phyloP scores from a whole-genome alignment of 75 land plant species.

The Ceratopteris richardii region DNA sequence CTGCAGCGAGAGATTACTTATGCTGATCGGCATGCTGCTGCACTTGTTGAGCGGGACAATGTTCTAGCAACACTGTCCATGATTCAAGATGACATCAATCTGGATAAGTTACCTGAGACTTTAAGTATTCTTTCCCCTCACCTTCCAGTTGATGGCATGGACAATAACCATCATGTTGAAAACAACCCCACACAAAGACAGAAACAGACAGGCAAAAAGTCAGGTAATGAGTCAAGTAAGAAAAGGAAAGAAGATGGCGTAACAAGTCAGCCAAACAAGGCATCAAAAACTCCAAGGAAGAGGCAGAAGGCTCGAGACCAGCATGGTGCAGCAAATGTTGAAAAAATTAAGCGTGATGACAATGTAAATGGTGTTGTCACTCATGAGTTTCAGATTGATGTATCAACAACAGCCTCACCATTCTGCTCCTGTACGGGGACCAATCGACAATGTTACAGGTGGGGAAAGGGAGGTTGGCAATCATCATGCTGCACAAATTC shows the following conservation, averaged over 20 bases:
- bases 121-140: not conserved
- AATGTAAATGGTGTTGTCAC: slow-evolving; percentile 9
- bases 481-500: slow-evolving; percentile 61
- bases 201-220: not conserved
- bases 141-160: not conserved
- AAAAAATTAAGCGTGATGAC: not conserved
- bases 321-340: not conserved
- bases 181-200: not conserved
- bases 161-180: not conserved
- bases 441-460: slow-evolving; percentile 56
- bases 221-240: no score
- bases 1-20: slow-evolving; percentile 53
- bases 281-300: not conserved
- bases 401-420: slow-evolving; percentile 46
- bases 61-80: slow-evolving; percentile 36
- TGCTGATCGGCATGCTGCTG: slow-evolving; percentile 46
- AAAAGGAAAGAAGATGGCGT: not conserved
- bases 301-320: not conserved
- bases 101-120: not conserved
- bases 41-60: slow-evolving; percentile 42
- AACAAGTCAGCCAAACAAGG: not conserved
- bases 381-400: slow-evolving; percentile 43
- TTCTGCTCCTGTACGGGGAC: slow-evolving; percentile 59
- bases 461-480: slow-evolving; percentile 76
- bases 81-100: not conserved